A percentile compares a stretch with the other conserved stretches of the same genome.
Conservation (phyloP, 148 eudicot species). For the Fagopyrum tataricum region DNA sequence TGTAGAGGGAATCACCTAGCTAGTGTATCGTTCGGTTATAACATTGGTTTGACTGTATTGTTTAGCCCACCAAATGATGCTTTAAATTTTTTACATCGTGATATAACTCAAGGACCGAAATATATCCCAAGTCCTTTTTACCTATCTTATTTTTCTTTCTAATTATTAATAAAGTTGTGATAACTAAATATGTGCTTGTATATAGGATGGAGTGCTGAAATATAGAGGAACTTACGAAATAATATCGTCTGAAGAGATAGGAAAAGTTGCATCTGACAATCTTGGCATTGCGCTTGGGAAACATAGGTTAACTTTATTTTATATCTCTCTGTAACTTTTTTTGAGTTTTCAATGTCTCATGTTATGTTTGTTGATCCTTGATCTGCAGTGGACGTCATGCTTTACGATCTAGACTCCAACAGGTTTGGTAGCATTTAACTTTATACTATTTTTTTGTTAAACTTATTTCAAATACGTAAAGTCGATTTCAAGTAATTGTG, state of each 20-base stretch:
- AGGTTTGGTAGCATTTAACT: not conserved
- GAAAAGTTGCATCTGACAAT: not conserved
- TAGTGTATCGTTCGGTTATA: no score
- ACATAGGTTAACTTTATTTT: not conserved
- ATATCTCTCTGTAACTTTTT: not conserved
- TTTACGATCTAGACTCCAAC: not conserved
- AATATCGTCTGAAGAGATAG: not conserved
- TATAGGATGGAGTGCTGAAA: conserved; percentile 5
- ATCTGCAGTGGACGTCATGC: conserved; percentile 2
- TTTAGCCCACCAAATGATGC: no score
- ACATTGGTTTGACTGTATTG: no score
- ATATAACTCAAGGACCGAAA: no score
- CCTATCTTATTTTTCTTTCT: not conserved
- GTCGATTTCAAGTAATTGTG: no score
- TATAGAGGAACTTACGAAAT: conserved; percentile 7
- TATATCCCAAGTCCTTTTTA: no score
- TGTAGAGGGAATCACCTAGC: no score
- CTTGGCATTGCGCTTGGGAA: conserved; percentile 2
- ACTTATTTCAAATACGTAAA: no score
- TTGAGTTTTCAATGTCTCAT: not conserved
- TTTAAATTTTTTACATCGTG: no score
- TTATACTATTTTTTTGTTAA: no score
- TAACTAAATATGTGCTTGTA: not conserved
- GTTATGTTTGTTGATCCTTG: not conserved
- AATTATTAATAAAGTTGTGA: not conserved